Percentiles rank a stretch among this genome's conserved stretches.
Evolutionary conservation across 176 grass and related monocot species (phyloP).

Genomic region (Raddia guianensis): DNA sequence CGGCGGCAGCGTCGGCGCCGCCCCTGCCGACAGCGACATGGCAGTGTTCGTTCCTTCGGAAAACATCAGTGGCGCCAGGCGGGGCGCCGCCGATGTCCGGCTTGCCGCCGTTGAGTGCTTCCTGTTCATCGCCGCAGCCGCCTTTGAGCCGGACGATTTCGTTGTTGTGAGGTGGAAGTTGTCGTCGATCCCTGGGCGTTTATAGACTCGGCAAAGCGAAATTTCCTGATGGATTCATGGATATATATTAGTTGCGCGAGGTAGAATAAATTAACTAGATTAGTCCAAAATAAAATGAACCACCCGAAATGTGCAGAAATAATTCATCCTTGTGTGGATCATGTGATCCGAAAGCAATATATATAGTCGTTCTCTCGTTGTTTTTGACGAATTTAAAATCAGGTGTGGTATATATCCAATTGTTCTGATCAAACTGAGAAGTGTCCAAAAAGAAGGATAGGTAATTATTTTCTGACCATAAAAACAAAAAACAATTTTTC

Average conservation of each 20-base stretch:
- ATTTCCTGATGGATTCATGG: conserved; percentile 51
- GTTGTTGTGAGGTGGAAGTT: conserved; percentile 60
- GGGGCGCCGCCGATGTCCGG: conserved; percentile 23
- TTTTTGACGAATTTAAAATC: neutral
- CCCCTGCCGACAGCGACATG: conserved; percentile 17
- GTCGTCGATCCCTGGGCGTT: conserved; percentile 78
- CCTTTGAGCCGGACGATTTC: conserved; percentile 52
- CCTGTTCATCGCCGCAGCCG: conserved; percentile 22
- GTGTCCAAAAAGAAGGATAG: neutral
- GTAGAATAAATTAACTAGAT: neutral
- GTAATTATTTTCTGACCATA: neutral
- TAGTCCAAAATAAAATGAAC: neutral
- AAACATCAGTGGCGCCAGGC: conserved; percentile 42
- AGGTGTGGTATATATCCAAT: too few species aligned
- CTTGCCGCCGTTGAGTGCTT: conserved; percentile 28
- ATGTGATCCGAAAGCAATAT: neutral
- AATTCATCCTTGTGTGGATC: neutral
- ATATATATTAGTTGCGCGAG: neutral
- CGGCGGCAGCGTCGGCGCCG: neutral
- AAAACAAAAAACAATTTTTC: neutral
- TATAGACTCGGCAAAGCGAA: conserved; percentile 91
- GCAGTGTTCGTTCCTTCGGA: conserved; percentile 26
- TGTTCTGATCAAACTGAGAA: neutral
- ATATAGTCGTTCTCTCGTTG: neutral
- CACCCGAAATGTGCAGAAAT: neutral